phyloP scores from a whole-genome alignment of 805 yeast species.

The Candida sakaeoensis region DNA sequence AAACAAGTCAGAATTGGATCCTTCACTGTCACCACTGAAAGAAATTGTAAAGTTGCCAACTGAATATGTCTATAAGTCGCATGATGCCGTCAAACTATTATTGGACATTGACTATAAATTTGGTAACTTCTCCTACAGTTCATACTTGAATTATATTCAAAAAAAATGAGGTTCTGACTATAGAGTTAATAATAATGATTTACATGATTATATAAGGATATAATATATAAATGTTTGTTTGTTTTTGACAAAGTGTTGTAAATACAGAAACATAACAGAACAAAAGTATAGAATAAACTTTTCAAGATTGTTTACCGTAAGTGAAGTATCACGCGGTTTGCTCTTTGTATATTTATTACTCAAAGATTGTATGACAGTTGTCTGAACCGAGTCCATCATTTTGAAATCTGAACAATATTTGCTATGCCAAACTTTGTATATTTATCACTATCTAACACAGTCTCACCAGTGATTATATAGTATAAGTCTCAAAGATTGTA shows the following conservation, averaged over 20 bases:
- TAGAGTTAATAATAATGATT: conserved; percentile 2
- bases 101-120: conserved; percentile 62
- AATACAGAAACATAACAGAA: no score
- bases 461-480: not conserved
- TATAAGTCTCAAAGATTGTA: conserved; percentile 10
- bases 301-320: no score
- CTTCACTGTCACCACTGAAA: conserved; percentile 12
- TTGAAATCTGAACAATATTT: no score
- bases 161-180: conserved; percentile 11
- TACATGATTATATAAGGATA: not conserved
- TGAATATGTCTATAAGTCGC: conserved; percentile 51
- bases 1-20: conserved; percentile 18
- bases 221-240: no score
- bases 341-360: no score
- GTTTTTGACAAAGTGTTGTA: no score
- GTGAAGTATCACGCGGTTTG: no score
- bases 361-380: no score
- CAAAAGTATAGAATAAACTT: no score
- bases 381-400: no score
- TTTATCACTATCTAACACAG: no score
- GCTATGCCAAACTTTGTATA: no score
- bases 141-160: conserved; percentile 39
- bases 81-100: conserved; percentile 57
- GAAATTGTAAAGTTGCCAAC: conserved; percentile 39
- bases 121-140: conserved; percentile 49